A percentile compares a stretch with the other conserved stretches of the same genome.
phyloP scores from a whole-genome alignment of 306 rosid species.

The Begonia peltatifolia region DNA sequence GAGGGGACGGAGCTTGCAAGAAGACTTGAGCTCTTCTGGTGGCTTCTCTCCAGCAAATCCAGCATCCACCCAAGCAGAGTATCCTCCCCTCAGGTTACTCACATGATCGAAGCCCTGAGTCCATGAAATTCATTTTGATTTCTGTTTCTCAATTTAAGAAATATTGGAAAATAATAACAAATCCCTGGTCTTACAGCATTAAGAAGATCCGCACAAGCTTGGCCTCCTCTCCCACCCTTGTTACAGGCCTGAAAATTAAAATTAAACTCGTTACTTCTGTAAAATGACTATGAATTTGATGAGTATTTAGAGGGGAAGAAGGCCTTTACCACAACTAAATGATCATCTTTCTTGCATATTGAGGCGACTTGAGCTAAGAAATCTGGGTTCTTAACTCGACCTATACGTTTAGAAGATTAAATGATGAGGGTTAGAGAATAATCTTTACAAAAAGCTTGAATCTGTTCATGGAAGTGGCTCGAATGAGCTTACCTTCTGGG shows the following conservation, averaged over 20 bases:
- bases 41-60: slow-evolving; percentile 48
- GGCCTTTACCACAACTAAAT: slow-evolving; percentile 23
- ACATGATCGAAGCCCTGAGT: slow-evolving; percentile 26
- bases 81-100: slow-evolving; percentile 60
- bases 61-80: slow-evolving; percentile 59
- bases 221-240: slow-evolving; percentile 32
- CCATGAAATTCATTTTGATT: not conserved
- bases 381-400: slow-evolving; percentile 26
- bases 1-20: slow-evolving; percentile 29
- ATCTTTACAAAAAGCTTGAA: too few relatives aligned
- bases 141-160: too few relatives aligned
- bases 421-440: too few relatives aligned
- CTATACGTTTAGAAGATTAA: slow-evolving; percentile 3
- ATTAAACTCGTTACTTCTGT: too few relatives aligned
- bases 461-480: too few relatives aligned
- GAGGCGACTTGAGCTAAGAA: slow-evolving; percentile 18
- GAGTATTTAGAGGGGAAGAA: too few relatives aligned
- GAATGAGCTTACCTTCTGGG: slow-evolving; percentile 17
- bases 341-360: slow-evolving; percentile 19
- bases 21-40: slow-evolving; percentile 17
- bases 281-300: too few relatives aligned
- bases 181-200: slow-evolving; percentile 14
- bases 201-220: slow-evolving; percentile 29
- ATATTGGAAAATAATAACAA: not conserved
- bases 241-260: slow-evolving; percentile 21